Evolutionary conservation across 257 asterid species (phyloP), one percentile per base, ranked within the genome.

Genomic region (Solanum chmielewskii): DNA sequence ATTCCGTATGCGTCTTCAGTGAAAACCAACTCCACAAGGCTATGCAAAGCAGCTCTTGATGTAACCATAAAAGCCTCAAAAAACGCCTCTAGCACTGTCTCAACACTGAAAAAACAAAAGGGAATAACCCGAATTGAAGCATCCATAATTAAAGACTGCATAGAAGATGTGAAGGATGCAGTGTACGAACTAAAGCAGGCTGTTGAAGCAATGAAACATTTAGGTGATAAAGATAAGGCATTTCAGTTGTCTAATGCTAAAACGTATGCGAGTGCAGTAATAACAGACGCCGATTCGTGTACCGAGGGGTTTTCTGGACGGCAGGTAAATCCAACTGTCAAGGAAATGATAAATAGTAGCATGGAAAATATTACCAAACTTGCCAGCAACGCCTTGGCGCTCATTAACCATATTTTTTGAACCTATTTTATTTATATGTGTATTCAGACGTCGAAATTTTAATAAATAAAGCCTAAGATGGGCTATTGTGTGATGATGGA

Each of bases 261-360:
- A 89, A 95, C 98, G 3, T 92, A 92, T 68, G 98, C 95, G 7
- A 94, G 98, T 89, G 94, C 98, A 14, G 98, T 96, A 39, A 92
- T 94, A 31, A 91, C 97, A 23, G 96, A 95, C 29, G 93, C 93
- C 1, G 98, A 94, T 25, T 92, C 98, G 3, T 93, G 98, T 85
- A 68, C 90, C 52, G 98, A 95, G 71, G 95, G 92, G 3, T 75
- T 92, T 14, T 45, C 90, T 3, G 93, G 25, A 0, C 52, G 89
- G 84, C 90, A 88, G 47, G 90, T 91, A 12, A 92, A 60, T 71
- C 18, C 86, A 31, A 16, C 1, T 21, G 89, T 92, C 85, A 93
- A 68, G 93, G 89, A 64, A 73, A 87, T 88, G 89, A 91, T 95
- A 20, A 83, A 59, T 64, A 62, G 86, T 9, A 83, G 91, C 84